A percentile compares a stretch with the other conserved stretches of the same genome.
Evolutionary conservation across 768 basidiomycete species (phyloP).

Genomic region (Omphalotus guepiniiformis): DNA sequence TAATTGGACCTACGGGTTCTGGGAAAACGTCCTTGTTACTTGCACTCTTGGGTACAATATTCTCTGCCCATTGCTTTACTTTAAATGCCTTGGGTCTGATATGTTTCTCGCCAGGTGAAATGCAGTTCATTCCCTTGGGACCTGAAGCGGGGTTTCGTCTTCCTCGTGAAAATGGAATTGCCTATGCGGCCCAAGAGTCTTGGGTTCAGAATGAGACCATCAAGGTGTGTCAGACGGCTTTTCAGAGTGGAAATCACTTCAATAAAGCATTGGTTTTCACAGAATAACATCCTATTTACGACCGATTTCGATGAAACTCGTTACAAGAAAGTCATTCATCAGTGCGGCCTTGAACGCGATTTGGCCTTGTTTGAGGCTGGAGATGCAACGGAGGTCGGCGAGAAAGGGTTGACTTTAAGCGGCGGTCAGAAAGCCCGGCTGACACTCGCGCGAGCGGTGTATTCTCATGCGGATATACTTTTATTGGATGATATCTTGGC

Average conservation of each 20-base stretch:
- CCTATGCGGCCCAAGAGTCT: slow-evolving; percentile 80
- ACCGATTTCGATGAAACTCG: slow-evolving; percentile 67
- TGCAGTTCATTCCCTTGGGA: slow-evolving; percentile 53
- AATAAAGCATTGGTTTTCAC: neutral
- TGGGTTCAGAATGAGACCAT: slow-evolving; percentile 85
- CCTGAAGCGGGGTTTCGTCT: slow-evolving; percentile 64
- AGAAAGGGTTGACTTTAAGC: slow-evolving; percentile 59
- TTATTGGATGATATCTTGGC: slow-evolving; percentile 72
- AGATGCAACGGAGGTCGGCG: slow-evolving; percentile 67
- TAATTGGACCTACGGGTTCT: slow-evolving; percentile 32
- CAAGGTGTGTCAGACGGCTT: slow-evolving; percentile 28
- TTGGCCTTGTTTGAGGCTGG: slow-evolving; percentile 65
- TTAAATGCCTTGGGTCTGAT: slow-evolving; percentile 11
- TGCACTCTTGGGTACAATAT: slow-evolving; percentile 32
- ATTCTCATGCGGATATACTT: slow-evolving; percentile 50
- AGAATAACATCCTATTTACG: slow-evolving; percentile 77
- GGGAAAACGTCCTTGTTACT: slow-evolving; percentile 44
- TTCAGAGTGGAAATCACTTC: neutral
- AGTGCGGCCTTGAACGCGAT: slow-evolving; percentile 74
- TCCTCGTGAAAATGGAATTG: slow-evolving; percentile 64
- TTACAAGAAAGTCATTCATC: slow-evolving; percentile 72
- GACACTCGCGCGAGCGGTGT: slow-evolving; percentile 41
- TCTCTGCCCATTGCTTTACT: neutral
- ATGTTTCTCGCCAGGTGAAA: slow-evolving; percentile 30
- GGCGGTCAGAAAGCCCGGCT: slow-evolving; percentile 41